Evolutionary conservation across 805 yeast species (phyloP), one percentile per base, ranked within the genome.

Genomic region (Clavispora fructus): DNA sequence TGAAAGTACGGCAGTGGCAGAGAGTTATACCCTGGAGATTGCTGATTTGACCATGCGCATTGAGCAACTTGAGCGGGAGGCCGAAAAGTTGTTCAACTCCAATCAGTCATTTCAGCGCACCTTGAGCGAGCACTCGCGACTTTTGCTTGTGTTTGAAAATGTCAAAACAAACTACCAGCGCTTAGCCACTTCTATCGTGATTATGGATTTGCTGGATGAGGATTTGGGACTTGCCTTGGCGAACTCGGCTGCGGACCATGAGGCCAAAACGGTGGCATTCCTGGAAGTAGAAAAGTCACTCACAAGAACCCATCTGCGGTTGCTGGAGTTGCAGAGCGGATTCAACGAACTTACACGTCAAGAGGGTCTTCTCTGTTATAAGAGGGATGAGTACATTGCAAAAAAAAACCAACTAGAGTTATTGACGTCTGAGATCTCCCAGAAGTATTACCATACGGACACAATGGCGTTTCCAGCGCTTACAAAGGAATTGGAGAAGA

Each of bases 41-140:
- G 73, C 68, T 1, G 58, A 55, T 1, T 61, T 87, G 11, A 78
- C 80, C 40, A 47, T 53, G 7, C 67, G 80, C 48, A 74, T 91
- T 42, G 73, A 74, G 14, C 60, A 60, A 3, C 70, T 82, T 1
- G 82, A 83, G n/a, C 62, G 63, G 33, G 78, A 83, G 53, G 75
- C 88, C 3, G 83, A 85, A 41, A 60, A 60, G 12, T 67, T 91
- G 12, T 90, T 89, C 64, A 78, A 80, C 41, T 74, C 87, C 1
- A 87, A 88, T 58, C 96, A 88, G 60, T 85, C 85, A 47, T 91
- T 84, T 60, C 96, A 89, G 59, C 74, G 81, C 49, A 79, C 82
- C 0, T 60, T 91, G 17, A 81, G 85, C 27, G 78, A 78, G 50
- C 63, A 82, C 19, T 87, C 85, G 35, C 79, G 78, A 42, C 59